phyloP scores from a whole-genome alignment of 2,329 filamentous ascomycete species.

The Aspergillus chevalieri region DNA sequence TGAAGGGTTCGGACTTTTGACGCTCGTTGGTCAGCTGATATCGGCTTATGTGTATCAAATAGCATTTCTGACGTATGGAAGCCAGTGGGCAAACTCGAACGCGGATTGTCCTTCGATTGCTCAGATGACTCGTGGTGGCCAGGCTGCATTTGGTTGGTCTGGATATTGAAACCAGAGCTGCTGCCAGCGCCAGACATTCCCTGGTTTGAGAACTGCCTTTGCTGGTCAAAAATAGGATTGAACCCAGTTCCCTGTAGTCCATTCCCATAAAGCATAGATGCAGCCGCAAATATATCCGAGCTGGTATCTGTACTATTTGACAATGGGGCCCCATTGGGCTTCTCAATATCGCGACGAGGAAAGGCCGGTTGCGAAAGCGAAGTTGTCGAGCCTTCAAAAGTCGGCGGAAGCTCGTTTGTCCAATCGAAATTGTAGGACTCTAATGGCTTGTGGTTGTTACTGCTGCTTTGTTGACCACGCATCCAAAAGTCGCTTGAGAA shows the following conservation, averaged over 20 bases:
- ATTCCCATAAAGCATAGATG: slow-evolving; percentile 42
- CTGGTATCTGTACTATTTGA: slow-evolving; percentile 20
- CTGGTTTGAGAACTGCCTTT: not conserved
- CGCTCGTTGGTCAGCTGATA: slow-evolving; percentile 31
- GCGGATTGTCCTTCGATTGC: slow-evolving; percentile 9
- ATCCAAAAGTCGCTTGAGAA: slow-evolving; percentile 36
- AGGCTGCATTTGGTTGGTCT: slow-evolving; percentile 9
- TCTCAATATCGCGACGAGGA: slow-evolving; percentile 21
- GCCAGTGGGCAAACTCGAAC: slow-evolving; percentile 21
- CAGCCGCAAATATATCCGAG: slow-evolving; percentile 54
- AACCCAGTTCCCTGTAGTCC: slow-evolving; percentile 26
- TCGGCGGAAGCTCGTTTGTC: slow-evolving; percentile 52
- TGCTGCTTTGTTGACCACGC: slow-evolving; percentile 19
- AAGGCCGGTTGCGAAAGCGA: slow-evolving; percentile 53
- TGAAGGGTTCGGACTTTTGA: slow-evolving; percentile 44
- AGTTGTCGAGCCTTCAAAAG: slow-evolving; percentile 60
- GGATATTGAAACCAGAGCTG: slow-evolving; percentile 11
- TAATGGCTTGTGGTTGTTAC: slow-evolving; percentile 8
- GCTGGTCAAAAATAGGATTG: slow-evolving; percentile 16
- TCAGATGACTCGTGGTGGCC: slow-evolving; percentile 7
- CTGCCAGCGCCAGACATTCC: slow-evolving; percentile 10
- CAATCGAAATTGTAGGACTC: slow-evolving; percentile 28
- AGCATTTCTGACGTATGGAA: slow-evolving; percentile 35
- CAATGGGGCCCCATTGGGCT: slow-evolving; percentile 18
- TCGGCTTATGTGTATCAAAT: slow-evolving; percentile 31